Base-by-base conservation (phyloP, 2,329 filamentous ascomycete genomes). In the Colletotrichum sp. region DNA sequence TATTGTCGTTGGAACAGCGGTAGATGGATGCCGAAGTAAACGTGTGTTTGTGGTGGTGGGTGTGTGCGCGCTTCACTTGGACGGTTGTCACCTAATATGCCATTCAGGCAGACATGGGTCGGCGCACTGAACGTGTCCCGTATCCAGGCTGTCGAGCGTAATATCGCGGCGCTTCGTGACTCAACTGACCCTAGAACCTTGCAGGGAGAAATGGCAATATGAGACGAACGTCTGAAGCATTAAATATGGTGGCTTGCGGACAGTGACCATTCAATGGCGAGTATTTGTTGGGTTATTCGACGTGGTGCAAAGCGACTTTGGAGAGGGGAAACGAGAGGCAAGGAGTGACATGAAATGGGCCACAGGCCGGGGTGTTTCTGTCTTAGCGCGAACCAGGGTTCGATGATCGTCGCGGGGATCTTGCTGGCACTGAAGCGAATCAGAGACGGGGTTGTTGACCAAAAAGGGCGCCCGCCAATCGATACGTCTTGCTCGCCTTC, bases 351-450 rank as follows among this genome's bases (percentile, higher is more conserved):
- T 61, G 43, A 24, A 67, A 43, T 36, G 24, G 66, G 59, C 55
- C 51, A 33, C 29, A 57, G 59, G n/a, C 38, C 31, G 57, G 62
- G 54, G 57, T 24, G 11, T 16, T 54, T 64, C 34, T 74, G 55
- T 73, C 70, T 74, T 74, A 73, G 70, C 64, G 67, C 55, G 63
- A 74, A 69, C 74, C 63, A 58, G 74, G 74, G 67, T 57, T 62
- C 54, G 29, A 59, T 61, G 74, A 75, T 75, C 71, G 64, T 61
- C 74, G 54, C 74, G 66, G 70, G 74, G 74, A 75, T 75, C 29
- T 65, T 63, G 71, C 51, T 66, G 67, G 47, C 61, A 12, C 21
- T 38, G 63, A 69, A 54, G 67, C 74, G 74, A 75, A 75, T 75
- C 65, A 68, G 64, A 71, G 58, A 36, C 72, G 63, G 21, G 31